Evolutionary conservation across 192 early-diverging fungal genomes (phyloP).

Genomic region (Gamsiella multidivaricata): DNA sequence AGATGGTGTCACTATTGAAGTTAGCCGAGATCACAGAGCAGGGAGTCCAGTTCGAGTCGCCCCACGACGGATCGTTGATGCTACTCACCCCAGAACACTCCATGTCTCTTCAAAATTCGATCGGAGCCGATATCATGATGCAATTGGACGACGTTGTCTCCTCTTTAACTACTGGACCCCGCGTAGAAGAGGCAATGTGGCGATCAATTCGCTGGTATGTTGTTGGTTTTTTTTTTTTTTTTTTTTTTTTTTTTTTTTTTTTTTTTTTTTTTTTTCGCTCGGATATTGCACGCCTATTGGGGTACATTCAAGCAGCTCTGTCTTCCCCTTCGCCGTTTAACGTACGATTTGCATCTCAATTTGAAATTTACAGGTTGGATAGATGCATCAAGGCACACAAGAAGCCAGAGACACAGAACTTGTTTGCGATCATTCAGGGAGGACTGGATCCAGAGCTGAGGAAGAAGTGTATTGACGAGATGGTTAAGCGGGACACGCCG

Average conservation of each 20-base stretch:
- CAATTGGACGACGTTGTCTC: conserved; percentile 92
- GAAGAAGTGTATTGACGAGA: conserved; percentile 80
- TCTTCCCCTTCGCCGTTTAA: too few species aligned
- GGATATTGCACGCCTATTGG: too few species aligned
- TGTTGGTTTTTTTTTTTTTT: too few species aligned
- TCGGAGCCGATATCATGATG: conserved; percentile 93
- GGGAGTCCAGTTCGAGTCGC: conserved; percentile 87
- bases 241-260: too few species aligned
- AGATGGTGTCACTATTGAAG: conserved; percentile 91
- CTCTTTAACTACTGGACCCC: conserved; percentile 79
- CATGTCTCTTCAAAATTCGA: conserved; percentile 86
- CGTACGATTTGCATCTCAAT: too few species aligned
- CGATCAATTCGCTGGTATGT: conserved; percentile 84
- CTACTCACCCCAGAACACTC: conserved; percentile 89
- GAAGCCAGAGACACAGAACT: conserved; percentile 77
- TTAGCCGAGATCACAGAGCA: conserved; percentile 86
- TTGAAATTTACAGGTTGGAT: conserved; percentile 68
- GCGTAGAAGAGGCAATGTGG: conserved; percentile 92
- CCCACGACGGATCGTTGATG: conserved; percentile 84
- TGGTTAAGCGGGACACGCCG: conserved; percentile 81
- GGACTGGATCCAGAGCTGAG: conserved; percentile 78
- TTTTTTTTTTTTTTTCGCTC: not conserved
- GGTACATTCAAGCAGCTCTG: too few species aligned
- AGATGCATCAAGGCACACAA: conserved; percentile 82
- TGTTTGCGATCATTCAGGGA: conserved; percentile 92